A percentile compares a stretch with the other conserved stretches of the same genome.
Evolutionary conservation across 192 early-diverging fungal species (phyloP).

Genomic region (Rhizophagus sp.): DNA sequence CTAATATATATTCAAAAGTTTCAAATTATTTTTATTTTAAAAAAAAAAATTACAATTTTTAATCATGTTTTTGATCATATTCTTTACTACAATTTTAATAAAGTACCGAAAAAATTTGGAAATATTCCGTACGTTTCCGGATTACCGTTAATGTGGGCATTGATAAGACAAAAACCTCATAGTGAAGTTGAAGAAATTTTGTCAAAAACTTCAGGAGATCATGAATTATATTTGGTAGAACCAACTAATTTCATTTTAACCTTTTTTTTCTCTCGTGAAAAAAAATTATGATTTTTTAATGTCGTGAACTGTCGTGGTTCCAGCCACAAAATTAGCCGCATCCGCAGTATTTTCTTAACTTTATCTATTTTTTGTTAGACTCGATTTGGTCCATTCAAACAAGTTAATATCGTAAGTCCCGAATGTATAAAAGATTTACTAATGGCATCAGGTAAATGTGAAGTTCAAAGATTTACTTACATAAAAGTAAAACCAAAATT

Average conservation of each 20-base stretch:
- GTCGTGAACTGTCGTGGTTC: too few species aligned
- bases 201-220: neutral
- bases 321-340: too few species aligned
- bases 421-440: too few species aligned
- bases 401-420: too few species aligned
- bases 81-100: neutral
- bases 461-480: too few species aligned
- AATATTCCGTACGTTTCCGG: neutral
- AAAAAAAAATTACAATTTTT: too few species aligned
- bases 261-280: neutral
- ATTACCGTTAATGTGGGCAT: neutral
- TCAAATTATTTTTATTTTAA: too few species aligned
- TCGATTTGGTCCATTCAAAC: too few species aligned
- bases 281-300: neutral
- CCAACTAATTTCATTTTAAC: neutral
- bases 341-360: neutral
- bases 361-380: too few species aligned
- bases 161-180: neutral
- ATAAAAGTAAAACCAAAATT: too few species aligned
- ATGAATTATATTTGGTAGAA: neutral
- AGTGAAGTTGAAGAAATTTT: neutral
- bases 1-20: too few species aligned
- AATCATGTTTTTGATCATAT: neutral
- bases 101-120: neutral
- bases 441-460: too few species aligned